Evolutionary conservation across 495 filamentous ascomycete genomes (phyloP).

Genomic region (Penicillium herquei): DNA sequence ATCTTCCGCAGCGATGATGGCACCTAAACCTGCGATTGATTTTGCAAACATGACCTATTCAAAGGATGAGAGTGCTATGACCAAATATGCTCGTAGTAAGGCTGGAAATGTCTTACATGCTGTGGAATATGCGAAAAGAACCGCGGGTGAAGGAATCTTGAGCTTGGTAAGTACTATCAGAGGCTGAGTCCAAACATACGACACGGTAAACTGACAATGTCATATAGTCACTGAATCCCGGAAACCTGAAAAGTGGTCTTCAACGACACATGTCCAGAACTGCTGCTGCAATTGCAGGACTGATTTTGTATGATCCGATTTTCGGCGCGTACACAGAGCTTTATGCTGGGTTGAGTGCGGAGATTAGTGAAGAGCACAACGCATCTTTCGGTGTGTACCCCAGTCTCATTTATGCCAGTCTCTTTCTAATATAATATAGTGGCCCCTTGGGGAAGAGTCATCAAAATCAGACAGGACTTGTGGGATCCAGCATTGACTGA

Average conservation of each 20-base stretch:
- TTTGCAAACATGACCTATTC: neutral
- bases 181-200: neutral
- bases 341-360: neutral
- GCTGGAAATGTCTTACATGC: neutral
- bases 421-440: neutral
- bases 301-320: neutral
- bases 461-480: neutral
- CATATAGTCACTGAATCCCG: neutral
- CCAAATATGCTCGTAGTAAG: neutral
- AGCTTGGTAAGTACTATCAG: neutral
- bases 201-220: neutral
- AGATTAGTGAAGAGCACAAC: neutral
- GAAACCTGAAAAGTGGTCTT: slow-evolving; percentile 1
- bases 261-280: slow-evolving; percentile 1
- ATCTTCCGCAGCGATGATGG: neutral
- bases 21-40: neutral
- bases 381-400: neutral
- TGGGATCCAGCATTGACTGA: neutral
- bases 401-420: neutral
- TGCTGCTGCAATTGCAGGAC: neutral
- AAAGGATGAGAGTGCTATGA: neutral
- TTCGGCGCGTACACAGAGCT: slow-evolving; percentile 8
- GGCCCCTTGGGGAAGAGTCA: neutral
- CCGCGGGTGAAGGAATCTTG: neutral
- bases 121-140: neutral